Percentiles rank a stretch among this genome's conserved stretches.
Evolutionary conservation across 352 stramenopile species (phyloP).

Genomic region (Phytophthora syringae): DNA sequence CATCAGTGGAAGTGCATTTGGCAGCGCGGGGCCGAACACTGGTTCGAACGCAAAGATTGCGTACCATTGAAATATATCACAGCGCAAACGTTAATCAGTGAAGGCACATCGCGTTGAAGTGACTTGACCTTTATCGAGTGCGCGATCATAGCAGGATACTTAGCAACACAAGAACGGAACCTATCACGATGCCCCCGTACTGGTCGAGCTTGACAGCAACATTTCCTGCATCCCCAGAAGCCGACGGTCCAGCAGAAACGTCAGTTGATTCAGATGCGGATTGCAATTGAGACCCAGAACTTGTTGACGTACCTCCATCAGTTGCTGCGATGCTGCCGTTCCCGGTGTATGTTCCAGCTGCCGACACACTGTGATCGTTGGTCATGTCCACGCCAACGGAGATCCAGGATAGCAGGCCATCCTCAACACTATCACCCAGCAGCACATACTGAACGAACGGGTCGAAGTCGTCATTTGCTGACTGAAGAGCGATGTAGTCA

Average conservation of each 20-base stretch:
- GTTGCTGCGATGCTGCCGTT: conserved; percentile 6
- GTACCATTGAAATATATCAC: conserved; percentile 27
- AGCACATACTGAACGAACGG: conserved; percentile 23
- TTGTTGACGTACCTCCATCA: conserved; percentile 10
- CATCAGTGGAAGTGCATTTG: conserved; percentile 50
- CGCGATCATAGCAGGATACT: conserved; percentile 1
- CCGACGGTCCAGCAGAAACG: conserved; percentile 9
- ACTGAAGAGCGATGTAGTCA: conserved; percentile 18
- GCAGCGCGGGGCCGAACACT: conserved; percentile 36
- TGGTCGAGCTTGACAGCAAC: neutral
- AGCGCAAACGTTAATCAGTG: conserved; percentile 7
- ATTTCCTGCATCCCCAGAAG: conserved; percentile 22
- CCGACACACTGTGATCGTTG: conserved; percentile 12
- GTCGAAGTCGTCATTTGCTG: conserved; percentile 23
- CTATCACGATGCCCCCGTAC: neutral
- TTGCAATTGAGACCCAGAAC: neutral
- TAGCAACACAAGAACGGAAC: neutral
- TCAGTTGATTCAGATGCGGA: conserved; percentile 4
- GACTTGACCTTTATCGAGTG: too few relatives aligned
- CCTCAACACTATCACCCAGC: conserved; percentile 15
- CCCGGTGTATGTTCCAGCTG: conserved; percentile 10
- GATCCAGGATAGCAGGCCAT: conserved; percentile 33
- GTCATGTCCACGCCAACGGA: conserved; percentile 29
- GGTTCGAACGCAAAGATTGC: conserved; percentile 23
- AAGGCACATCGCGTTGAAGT: too few relatives aligned